Conservation (phyloP, 441 rosid genomes). For the Adansonia grandidieri region DNA sequence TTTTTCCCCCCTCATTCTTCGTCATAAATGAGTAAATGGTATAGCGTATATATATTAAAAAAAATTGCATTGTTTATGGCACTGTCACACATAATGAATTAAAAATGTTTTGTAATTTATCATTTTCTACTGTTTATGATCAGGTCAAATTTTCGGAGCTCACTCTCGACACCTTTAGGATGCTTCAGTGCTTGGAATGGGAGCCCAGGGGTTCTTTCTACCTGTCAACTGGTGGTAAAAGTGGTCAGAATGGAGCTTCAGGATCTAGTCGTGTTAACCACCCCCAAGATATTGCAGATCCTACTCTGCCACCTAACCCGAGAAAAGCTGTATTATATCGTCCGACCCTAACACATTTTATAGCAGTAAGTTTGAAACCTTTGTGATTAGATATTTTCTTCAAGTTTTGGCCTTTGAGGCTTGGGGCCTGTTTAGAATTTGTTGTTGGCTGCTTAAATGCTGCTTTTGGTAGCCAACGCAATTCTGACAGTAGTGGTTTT, state of each 20-base stretch:
- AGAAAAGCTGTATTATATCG: constrained; percentile 84
- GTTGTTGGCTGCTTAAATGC: not conserved
- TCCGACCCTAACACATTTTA: constrained; percentile 81
- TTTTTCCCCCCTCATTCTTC: constrained; percentile 25
- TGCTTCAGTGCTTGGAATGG: constrained; percentile 98
- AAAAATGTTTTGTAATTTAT: constrained; percentile 14
- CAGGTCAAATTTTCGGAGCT: constrained; percentile 97
- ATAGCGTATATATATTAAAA: constrained; percentile 13
- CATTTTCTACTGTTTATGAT: constrained; percentile 29
- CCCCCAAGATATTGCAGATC: constrained; percentile 78
- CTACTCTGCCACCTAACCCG: constrained; percentile 88
- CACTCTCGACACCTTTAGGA: constrained; percentile 86
- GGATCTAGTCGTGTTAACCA: constrained; percentile 61
- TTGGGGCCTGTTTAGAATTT: not conserved
- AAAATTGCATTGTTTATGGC: constrained; percentile 7
- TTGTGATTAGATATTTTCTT: not conserved
- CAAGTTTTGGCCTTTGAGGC: not conserved
- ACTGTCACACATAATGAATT: not conserved
- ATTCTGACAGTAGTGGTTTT: not conserved
- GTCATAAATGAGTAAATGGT: not conserved
- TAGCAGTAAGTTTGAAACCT: constrained; percentile 70
- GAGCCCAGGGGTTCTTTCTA: constrained; percentile 93
- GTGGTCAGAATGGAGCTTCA: constrained; percentile 60
- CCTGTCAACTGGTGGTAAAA: constrained; percentile 55
- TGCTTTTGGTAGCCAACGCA: constrained; percentile 1